Evolutionary conservation across 345 rosid genomes (phyloP), one percentile per base, ranked within the genome.

Genomic region (Syzygium aqueum): DNA sequence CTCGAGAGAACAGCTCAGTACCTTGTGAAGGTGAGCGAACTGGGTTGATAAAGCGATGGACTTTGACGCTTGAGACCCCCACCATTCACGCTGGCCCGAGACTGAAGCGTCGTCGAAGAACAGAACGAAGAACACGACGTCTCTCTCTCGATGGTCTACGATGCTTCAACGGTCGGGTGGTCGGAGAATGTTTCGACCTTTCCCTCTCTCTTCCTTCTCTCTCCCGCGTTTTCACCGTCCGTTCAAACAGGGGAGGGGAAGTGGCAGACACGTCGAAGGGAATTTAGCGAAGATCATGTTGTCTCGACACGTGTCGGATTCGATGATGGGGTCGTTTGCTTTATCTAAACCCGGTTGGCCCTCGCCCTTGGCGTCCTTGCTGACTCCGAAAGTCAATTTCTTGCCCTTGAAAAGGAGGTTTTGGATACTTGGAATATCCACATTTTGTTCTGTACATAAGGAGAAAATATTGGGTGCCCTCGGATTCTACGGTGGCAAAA

Each of bases 51-150:
- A 67, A 91, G 87, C 88, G 49, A 84, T 87, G 83, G 54, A 53
- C 86, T 92, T 85, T 89, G 94, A 23, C 92, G 89, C 86, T 85
- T 89, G 54, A 94, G 93, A 25, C 90, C 90, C 67, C 93, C 90
- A 23, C 94, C 95, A 92, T 88, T 93, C 22, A 33, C 25, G 80
- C 80, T 73, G 91, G 94, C 88, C 88, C 90, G 94, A 67, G 92
- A 85, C 25, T 84, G 85, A 30, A 52, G 43, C 59, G 88, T 89
- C 27, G 95, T 73, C 80, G 80, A 90, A 7, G 94, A 91, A 89
- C 94, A 92, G 77, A 93, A 85, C 52, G 96, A 94, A 90, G 93
- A 90, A 9, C 90, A 87, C 37, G 94, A 87, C 93, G 91, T 27
- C 84, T 51, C 86, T 23, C 11, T 37, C 77, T 63, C 54, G 14